phyloP scores from a whole-genome alignment of 2,329 filamentous ascomycete genomes.

The Botrytis deweyae region DNA sequence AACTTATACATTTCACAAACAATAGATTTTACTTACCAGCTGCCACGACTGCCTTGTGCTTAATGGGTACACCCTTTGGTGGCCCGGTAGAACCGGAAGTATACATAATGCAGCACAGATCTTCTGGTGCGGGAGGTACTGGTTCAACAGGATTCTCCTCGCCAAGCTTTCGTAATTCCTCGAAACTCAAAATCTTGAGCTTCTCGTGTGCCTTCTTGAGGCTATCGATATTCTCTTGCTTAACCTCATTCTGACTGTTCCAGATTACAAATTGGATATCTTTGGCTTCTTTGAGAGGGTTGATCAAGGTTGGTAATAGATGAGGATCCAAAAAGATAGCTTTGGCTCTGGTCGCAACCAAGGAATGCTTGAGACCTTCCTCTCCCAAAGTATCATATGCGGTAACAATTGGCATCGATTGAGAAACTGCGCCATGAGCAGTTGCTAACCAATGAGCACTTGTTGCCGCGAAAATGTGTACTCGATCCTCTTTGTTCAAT shows the following conservation, averaged over 20 bases:
- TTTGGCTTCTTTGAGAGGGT: constrained; percentile 56
- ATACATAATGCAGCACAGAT: constrained; percentile 80
- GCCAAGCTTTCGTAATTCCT: constrained; percentile 50
- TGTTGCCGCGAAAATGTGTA: constrained; percentile 79
- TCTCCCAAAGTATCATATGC: constrained; percentile 90
- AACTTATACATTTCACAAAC: constrained; percentile 41
- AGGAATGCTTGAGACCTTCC: constrained; percentile 78
- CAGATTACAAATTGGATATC: constrained; percentile 54
- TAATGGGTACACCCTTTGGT: constrained; percentile 85
- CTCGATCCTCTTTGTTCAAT: constrained; percentile 60
- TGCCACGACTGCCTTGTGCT: constrained; percentile 79
- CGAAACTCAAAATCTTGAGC: constrained; percentile 52
- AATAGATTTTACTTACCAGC: constrained; percentile 68
- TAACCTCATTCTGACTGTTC: constrained; percentile 50
- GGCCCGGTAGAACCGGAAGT: constrained; percentile 87
- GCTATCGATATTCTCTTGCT: constrained; percentile 48
- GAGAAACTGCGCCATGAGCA: constrained; percentile 62
- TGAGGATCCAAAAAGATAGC: constrained; percentile 86
- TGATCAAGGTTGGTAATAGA: constrained; percentile 60
- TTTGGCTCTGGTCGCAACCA: constrained; percentile 74
- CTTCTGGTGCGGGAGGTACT: constrained; percentile 69
- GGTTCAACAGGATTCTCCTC: constrained; percentile 65
- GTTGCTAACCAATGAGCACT: constrained; percentile 49
- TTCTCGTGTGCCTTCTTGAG: constrained; percentile 57
- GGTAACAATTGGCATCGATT: constrained; percentile 88